Evolutionary conservation across 2,329 filamentous ascomycete genomes (phyloP).

Genomic region (Colletotrichum horii): DNA sequence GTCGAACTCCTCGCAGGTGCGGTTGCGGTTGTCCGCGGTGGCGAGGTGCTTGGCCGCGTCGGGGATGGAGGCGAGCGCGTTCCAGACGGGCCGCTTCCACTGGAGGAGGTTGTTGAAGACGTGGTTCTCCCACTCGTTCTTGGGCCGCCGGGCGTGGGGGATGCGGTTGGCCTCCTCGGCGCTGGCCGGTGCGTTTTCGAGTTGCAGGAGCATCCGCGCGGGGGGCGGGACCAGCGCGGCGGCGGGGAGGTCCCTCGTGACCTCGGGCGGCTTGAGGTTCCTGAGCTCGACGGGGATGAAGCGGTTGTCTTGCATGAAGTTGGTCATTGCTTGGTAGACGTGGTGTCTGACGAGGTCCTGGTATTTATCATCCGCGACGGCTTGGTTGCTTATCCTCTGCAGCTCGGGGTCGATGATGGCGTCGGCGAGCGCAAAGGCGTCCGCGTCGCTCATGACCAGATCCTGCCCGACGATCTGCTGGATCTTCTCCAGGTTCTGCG

Average conservation of each 20-base stretch:
- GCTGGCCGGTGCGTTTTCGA: neutral
- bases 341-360: neutral
- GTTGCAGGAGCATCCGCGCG: neutral
- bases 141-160: neutral
- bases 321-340: neutral
- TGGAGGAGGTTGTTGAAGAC: neutral
- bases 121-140: neutral
- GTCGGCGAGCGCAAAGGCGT: neutral
- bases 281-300: conserved; percentile 15
- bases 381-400: neutral
- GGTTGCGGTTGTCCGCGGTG: neutral
- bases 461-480: neutral
- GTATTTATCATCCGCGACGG: neutral
- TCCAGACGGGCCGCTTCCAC: conserved; percentile 12
- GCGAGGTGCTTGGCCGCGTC: neutral
- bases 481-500: neutral
- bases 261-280: neutral
- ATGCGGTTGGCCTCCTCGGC: neutral
- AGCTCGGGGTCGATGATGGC: neutral
- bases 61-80: conserved; percentile 20
- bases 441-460: neutral
- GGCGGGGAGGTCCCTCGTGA: neutral
- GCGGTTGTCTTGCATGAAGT: neutral
- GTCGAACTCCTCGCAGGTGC: conserved; percentile 4
- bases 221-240: neutral